Base-by-base conservation (phyloP, 495 filamentous ascomycete genomes). In the Penicillium psychrofluorescens region DNA sequence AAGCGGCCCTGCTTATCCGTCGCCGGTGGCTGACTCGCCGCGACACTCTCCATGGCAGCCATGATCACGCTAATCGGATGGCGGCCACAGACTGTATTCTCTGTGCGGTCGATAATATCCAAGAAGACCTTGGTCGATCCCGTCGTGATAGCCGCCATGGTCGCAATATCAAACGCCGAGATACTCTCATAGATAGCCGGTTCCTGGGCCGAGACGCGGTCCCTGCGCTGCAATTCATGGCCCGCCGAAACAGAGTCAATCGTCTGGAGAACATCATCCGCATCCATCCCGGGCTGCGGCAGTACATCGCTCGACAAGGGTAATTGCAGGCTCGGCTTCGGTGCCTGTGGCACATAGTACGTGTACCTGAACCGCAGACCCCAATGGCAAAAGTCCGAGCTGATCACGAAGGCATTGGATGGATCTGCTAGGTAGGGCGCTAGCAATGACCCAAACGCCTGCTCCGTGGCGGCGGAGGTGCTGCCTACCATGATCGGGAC, bases 351-450 rank as follows among this genome's bases (percentile, higher is more conserved):
- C 28, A 80, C 69, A 58, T 95, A 95, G 58, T 83, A 84, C 33
- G 86, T 90, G 62, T 97, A 98, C 32, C 73, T 72, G 64, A 96
- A 98, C 12, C 89, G 79, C 12, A 74, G 55, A 13, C 92, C 92
- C 92, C 92, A 98, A 65, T 98, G 92, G 48, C 91, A 95, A 62
- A 98, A 98, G 59, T 98, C 92, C 4, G 89, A 95, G 58, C 81
- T 87, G 42, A 97, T 76, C 50, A 97, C 77, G 61, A 95, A 97
- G 8, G 84, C 78, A 48, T 84, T 92, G 13, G 72, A 72, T 4
- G 81, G 79, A 58, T 95, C 85, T 33, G 75, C 71, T 7, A 97
- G 68, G 54, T 94, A 95, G 2, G 83, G 80, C 27, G 86, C 80
- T n/a, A 97, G 70, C 22, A 95, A 42, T 34, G 59, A 33, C 1